Evolutionary conservation across 495 filamentous ascomycete genomes (phyloP).

Genomic region (Penicillium waksmanii): DNA sequence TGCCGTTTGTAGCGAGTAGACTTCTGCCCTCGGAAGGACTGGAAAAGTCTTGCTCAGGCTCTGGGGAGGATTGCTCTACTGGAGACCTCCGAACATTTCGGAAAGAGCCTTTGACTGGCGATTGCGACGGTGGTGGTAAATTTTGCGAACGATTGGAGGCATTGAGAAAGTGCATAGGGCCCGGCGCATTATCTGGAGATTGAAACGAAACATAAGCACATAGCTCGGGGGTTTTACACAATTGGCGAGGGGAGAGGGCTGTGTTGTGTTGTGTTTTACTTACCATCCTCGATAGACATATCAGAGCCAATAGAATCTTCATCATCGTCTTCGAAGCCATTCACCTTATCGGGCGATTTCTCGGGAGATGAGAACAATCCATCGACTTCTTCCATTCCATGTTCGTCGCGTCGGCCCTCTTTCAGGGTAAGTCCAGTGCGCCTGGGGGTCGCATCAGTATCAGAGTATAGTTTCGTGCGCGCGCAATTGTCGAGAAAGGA

Average conservation of each 20-base stretch:
- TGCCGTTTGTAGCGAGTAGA: slow-evolving; percentile 21
- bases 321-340: slow-evolving; percentile 33
- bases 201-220: neutral
- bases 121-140: slow-evolving; percentile 42
- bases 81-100: slow-evolving; percentile 49
- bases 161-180: slow-evolving; percentile 47
- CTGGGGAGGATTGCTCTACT: slow-evolving; percentile 45
- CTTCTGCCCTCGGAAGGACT: slow-evolving; percentile 45
- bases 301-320: slow-evolving; percentile 45
- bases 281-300: slow-evolving; percentile 56
- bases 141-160: slow-evolving; percentile 32
- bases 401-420: slow-evolving; percentile 84
- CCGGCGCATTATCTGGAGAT: slow-evolving; percentile 43
- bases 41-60: slow-evolving; percentile 36
- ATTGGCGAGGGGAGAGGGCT: neutral
- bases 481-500: neutral
- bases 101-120: slow-evolving; percentile 48
- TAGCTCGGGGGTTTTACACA: neutral
- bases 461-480: neutral
- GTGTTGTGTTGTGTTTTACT: neutral
- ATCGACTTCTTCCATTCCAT: slow-evolving; percentile 87
- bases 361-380: slow-evolving; percentile 87
- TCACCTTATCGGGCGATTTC: slow-evolving; percentile 54
- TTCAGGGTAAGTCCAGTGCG: slow-evolving; percentile 83
- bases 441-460: slow-evolving; percentile 40